Conservation (phyloP, 306 rosid genomes). For the Neltuma alba region DNA sequence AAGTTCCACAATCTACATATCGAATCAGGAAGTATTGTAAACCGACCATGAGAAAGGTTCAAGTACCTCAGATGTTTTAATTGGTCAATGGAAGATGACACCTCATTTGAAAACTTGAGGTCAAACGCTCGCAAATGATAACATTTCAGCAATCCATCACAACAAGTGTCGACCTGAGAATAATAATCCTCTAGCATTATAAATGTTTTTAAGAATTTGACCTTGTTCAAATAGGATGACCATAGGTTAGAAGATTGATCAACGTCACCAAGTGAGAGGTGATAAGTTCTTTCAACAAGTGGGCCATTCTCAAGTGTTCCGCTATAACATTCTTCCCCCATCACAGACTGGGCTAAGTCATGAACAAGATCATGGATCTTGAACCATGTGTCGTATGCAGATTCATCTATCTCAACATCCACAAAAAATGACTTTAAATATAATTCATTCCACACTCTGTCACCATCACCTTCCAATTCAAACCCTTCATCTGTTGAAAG, state of each 20-base stretch:
- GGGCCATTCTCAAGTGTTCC: too few species aligned
- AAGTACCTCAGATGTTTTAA: conserved; percentile 33
- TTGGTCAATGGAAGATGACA: not conserved
- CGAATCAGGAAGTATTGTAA: conserved; percentile 20
- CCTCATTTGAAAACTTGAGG: rapidly evolving
- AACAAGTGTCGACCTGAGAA: too few species aligned
- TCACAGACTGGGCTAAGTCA: not conserved
- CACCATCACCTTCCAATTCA: conserved; percentile 31
- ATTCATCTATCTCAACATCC: not conserved
- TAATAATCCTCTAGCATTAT: rapidly evolving
- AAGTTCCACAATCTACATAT: conserved; percentile 4
- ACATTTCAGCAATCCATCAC: not conserved
- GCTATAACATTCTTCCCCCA: not conserved
- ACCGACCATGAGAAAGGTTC: rapidly evolving
- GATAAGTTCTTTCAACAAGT: not conserved
- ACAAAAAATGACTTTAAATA: conserved; percentile 33
- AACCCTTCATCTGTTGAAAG: not conserved
- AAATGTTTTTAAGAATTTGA: conserved; percentile 13
- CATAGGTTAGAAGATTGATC: rapidly evolving
- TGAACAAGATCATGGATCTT: conserved; percentile 32
- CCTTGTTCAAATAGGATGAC: not conserved
- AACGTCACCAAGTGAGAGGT: not conserved
- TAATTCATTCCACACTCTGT: conserved; percentile 20
- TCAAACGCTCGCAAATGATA: not conserved
- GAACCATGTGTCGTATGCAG: not conserved